Evolutionary conservation across 2,329 filamentous ascomycete genomes (phyloP).

Genomic region (Ramularia endophylla): DNA sequence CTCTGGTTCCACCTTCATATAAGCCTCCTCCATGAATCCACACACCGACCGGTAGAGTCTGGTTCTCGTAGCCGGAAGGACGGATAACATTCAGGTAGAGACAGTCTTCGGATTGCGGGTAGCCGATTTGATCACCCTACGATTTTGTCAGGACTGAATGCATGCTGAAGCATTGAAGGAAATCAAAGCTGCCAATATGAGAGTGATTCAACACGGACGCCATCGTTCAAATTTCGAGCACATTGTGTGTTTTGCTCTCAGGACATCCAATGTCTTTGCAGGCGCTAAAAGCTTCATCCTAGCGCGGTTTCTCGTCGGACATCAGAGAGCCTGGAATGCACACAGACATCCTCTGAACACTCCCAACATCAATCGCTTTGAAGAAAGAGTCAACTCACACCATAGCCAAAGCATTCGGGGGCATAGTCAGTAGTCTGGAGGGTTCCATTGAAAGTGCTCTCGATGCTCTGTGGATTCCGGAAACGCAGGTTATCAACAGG

Average conservation of each 20-base stretch:
- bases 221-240: too few species aligned
- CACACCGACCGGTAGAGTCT: constrained; percentile 49
- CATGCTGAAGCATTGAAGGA: background rate
- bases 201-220: too few species aligned
- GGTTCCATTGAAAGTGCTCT: constrained; percentile 35
- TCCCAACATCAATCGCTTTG: background rate
- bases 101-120: constrained; percentile 51
- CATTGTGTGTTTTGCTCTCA: too few species aligned
- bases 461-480: constrained; percentile 29
- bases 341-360: too few species aligned
- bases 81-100: constrained; percentile 58
- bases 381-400: constrained; percentile 14
- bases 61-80: constrained; percentile 41
- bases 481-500: constrained; percentile 31
- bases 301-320: too few species aligned
- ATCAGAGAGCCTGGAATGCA: too few species aligned
- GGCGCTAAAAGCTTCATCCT: too few species aligned
- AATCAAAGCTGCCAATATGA: too few species aligned
- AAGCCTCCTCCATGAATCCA: constrained; percentile 50
- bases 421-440: constrained; percentile 38
- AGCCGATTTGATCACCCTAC: constrained; percentile 24
- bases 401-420: constrained; percentile 38
- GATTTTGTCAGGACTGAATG: constrained; percentile 2
- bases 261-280: too few species aligned
- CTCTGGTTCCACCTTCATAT: constrained; percentile 38